Conservation (phyloP, 2,329 filamentous ascomycete species). For the Ploettnerulaceae sp. region DNA sequence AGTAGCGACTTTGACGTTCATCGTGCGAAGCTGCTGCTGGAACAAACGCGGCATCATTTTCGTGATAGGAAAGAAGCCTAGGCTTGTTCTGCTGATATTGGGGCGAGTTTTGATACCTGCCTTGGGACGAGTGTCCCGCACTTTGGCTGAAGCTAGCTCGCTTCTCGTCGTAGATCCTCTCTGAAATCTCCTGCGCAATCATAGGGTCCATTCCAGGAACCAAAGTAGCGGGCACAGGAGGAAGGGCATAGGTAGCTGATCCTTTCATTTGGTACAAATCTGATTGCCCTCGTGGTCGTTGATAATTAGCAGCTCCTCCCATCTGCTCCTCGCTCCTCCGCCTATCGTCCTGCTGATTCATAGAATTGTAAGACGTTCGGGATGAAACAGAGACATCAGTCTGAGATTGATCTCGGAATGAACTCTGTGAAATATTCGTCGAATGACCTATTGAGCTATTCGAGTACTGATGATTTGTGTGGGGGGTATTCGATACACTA, state of each 20-base stretch:
- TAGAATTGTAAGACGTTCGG: slow-evolving; percentile 25
- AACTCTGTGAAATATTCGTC: slow-evolving; percentile 25
- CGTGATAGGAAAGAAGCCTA: slow-evolving; percentile 27
- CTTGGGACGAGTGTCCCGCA: slow-evolving; percentile 39
- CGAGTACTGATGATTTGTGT: slow-evolving; percentile 26
- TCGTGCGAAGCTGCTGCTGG: slow-evolving; percentile 27
- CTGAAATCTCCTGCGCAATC: slow-evolving; percentile 52
- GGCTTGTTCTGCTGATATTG: slow-evolving; percentile 27
- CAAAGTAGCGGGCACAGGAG: slow-evolving; percentile 51
- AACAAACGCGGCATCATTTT: slow-evolving; percentile 21
- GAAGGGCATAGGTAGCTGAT: slow-evolving; percentile 37
- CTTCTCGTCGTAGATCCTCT: slow-evolving; percentile 53
- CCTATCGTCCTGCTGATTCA: slow-evolving; percentile 17
- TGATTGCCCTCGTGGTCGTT: slow-evolving; percentile 21
- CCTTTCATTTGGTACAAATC: slow-evolving; percentile 18
- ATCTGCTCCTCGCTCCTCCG: not conserved
- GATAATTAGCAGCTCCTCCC: slow-evolving; percentile 1
- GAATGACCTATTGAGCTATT: slow-evolving; percentile 27
- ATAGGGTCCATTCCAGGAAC: slow-evolving; percentile 56
- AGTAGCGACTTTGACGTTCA: slow-evolving; percentile 28
- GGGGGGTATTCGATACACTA: slow-evolving; percentile 18
- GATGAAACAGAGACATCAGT: slow-evolving; percentile 25
- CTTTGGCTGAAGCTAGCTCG: slow-evolving; percentile 43
- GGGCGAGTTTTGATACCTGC: slow-evolving; percentile 32
- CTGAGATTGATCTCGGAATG: slow-evolving; percentile 25